phyloP scores from a whole-genome alignment of 768 basidiomycete genomes.

The Coprinopsis strossmayeri region DNA sequence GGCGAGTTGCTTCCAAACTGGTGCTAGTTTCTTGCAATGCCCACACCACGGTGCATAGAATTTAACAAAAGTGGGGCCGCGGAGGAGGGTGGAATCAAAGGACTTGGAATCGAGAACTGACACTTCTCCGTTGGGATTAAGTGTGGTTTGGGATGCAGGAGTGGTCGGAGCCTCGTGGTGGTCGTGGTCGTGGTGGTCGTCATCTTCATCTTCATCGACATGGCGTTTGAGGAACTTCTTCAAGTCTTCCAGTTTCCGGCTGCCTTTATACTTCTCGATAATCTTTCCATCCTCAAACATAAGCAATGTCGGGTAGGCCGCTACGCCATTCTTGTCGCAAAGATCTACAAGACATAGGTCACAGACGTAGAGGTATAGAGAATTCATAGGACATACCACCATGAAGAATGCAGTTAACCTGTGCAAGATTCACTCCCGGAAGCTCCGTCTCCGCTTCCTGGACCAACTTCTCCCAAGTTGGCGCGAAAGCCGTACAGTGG shows the following conservation, averaged over 20 bases:
- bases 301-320: conserved; percentile 71
- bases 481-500: conserved; percentile 75
- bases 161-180: conserved; percentile 6
- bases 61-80: conserved; percentile 44
- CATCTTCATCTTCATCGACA: conserved; percentile 13
- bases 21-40: conserved; percentile 93
- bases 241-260: conserved; percentile 48
- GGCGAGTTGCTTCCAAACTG: conserved; percentile 74
- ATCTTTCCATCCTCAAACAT: conserved; percentile 64
- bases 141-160: conserved; percentile 16
- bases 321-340: conserved; percentile 62
- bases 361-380: too few relatives aligned
- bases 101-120: conserved; percentile 26
- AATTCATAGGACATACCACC: conserved; percentile 18
- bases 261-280: conserved; percentile 47
- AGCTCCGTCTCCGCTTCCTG: conserved; percentile 40
- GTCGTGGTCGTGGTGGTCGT: conserved; percentile 19
- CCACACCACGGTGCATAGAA: conserved; percentile 98
- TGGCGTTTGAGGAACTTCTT: conserved; percentile 48
- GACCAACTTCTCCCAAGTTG: conserved; percentile 75
- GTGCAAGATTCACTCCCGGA: conserved; percentile 60
- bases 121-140: conserved; percentile 33
- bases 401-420: conserved; percentile 26
- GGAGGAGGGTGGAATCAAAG: conserved; percentile 31
- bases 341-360: conserved; percentile 76